Conservation (phyloP, 2,329 filamentous ascomycete species). For the Aspergillus niger region DNA sequence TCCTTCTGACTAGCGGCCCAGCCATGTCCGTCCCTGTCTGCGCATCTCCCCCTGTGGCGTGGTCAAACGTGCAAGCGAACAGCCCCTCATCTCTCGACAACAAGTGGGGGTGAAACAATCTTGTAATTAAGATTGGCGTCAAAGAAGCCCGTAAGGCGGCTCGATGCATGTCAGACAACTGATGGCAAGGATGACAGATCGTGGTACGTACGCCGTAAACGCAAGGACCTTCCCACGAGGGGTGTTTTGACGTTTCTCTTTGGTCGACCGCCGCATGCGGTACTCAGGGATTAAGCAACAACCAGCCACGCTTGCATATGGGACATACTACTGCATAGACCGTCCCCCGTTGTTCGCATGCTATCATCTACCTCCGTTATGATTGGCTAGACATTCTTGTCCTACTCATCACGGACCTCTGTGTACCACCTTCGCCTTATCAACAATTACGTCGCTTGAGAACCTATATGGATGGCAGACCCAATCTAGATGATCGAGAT, state of each 20-base stretch:
- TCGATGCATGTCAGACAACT: constrained; percentile 15
- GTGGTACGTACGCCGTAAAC: not conserved
- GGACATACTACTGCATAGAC: not conserved
- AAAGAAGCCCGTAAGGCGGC: not conserved
- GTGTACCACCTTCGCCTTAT: not conserved
- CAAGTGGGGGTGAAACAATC: not conserved
- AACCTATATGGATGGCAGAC: not conserved
- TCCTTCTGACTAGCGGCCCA: not conserved
- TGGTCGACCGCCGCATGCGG: not conserved
- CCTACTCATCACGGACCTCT: not conserved
- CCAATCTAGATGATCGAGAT: not conserved
- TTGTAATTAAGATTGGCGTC: not conserved
- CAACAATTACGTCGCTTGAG: not conserved
- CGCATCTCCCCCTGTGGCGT: not conserved
- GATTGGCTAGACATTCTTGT: not conserved
- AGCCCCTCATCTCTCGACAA: not conserved
- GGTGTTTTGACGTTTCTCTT: not conserved
- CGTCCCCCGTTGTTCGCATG: not conserved
- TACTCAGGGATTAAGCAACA: not conserved
- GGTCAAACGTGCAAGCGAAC: not conserved
- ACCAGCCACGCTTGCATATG: not conserved
- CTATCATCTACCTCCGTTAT: not conserved
- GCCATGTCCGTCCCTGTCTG: not conserved
- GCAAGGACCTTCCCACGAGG: constrained; percentile 9
- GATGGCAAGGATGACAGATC: not conserved